Evolutionary conservation across 2,329 filamentous ascomycete genomes (phyloP).

Genomic region (Aureobasidium sp.): DNA sequence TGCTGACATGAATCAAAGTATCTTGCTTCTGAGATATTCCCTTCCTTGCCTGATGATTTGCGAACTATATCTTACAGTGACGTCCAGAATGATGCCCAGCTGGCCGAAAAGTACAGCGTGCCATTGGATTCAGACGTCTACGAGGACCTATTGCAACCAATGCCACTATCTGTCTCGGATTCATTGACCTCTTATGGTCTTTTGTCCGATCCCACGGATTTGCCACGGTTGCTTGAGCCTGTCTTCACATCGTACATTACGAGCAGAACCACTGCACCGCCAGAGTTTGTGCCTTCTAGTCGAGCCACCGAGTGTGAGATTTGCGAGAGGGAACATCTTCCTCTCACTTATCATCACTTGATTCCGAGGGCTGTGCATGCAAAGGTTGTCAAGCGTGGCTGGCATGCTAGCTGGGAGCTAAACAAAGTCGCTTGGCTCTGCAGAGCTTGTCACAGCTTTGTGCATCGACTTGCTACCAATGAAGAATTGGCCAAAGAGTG

Average conservation of each 20-base stretch:
- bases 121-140: constrained; percentile 37
- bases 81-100: constrained; percentile 42
- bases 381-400: constrained; percentile 68
- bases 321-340: constrained; percentile 66
- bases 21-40: constrained; percentile 63
- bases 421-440: constrained; percentile 83
- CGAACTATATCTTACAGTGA: constrained; percentile 54
- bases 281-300: constrained; percentile 45
- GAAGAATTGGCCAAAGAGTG: constrained; percentile 69
- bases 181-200: constrained; percentile 62
- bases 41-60: constrained; percentile 54
- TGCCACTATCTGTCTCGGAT: constrained; percentile 58
- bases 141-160: constrained; percentile 43
- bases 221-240: constrained; percentile 53
- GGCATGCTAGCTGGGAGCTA: constrained; percentile 68
- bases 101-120: constrained; percentile 51
- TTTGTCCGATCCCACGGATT: constrained; percentile 41
- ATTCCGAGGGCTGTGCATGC: constrained; percentile 73
- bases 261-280: constrained; percentile 53
- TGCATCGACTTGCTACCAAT: constrained; percentile 67
- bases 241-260: constrained; percentile 57
- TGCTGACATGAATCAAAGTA: constrained; percentile 42
- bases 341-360: constrained; percentile 75
- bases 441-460: constrained; percentile 73
- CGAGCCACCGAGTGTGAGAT: constrained; percentile 61